Conservation (phyloP, 2,329 filamentous ascomycete genomes). For the Gaeumannomyces tritici region DNA sequence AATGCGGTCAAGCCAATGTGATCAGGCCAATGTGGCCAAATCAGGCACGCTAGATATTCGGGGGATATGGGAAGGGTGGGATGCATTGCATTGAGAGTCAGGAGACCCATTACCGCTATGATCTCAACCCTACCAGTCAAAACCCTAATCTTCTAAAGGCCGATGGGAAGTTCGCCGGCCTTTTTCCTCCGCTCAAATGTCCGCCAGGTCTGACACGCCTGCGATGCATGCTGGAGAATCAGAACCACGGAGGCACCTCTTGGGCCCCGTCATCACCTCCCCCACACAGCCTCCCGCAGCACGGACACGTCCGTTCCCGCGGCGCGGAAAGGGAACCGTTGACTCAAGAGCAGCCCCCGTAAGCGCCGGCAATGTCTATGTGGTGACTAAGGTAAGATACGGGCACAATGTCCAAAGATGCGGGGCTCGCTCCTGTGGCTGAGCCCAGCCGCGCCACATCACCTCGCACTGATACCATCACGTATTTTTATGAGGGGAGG, state of each 20-base stretch:
- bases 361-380: neutral
- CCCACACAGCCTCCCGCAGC: too few species aligned
- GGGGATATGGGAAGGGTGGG: too few species aligned
- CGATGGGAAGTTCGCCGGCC: too few species aligned
- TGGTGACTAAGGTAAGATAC: neutral
- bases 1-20: too few species aligned
- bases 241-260: neutral
- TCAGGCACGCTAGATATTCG: neutral
- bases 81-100: neutral
- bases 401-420: too few species aligned
- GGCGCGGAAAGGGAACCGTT: neutral
- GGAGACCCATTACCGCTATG: neutral
- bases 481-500: too few species aligned
- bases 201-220: neutral
- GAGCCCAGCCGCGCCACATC: neutral
- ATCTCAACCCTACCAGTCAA: too few species aligned
- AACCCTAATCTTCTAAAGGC: neutral
- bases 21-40: too few species aligned
- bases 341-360: neutral
- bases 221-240: neutral
- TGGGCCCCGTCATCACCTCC: neutral
- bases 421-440: too few species aligned
- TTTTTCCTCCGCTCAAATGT: neutral
- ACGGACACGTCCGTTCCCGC: neutral
- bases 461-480: neutral